These are phyloP conservation scores for Daldinia vernicosa DNA, from an alignment of 495 filamentous ascomycete genomes.

Conservation along the genomic window DNA sequence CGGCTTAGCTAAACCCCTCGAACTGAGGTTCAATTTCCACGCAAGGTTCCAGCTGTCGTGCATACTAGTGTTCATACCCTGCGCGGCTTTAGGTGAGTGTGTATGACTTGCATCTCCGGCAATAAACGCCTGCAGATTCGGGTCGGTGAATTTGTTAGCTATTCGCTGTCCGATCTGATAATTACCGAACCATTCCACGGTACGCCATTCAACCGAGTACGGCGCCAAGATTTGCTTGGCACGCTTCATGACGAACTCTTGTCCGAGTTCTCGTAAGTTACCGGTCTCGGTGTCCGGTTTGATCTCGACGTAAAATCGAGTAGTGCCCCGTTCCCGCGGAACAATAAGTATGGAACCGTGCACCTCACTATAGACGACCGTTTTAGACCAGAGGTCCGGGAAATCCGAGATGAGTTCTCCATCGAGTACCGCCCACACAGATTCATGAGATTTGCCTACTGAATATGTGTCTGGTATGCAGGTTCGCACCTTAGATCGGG, in stretches of 20 bases:
- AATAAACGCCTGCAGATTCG: constrained; percentile 68
- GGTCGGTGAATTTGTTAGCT: constrained; percentile 65
- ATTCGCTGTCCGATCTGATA: constrained; percentile 75
- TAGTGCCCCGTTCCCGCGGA: constrained; percentile 73
- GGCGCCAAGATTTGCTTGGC: constrained; percentile 71
- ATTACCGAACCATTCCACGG: constrained; percentile 67
- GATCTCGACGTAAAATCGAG: constrained; percentile 73
- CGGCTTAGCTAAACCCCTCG: constrained; percentile 64
- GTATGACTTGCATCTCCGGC: constrained; percentile 80
- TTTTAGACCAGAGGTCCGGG: constrained; percentile 76
- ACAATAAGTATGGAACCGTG: constrained; percentile 72
- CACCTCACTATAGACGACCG: constrained; percentile 65
- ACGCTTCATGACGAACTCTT: constrained; percentile 72
- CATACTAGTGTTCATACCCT: constrained; percentile 80
- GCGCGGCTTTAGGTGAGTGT: constrained; percentile 77
- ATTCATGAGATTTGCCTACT: constrained; percentile 67
- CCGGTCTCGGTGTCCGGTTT: constrained; percentile 58
- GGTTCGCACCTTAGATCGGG: constrained; percentile 63
- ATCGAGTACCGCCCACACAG: constrained; percentile 76
- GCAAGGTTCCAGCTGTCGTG: constrained; percentile 79
- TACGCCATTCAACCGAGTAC: constrained; percentile 67
- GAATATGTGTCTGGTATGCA: constrained; percentile 65
- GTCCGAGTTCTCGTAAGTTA: constrained; percentile 57
- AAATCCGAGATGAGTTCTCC: constrained; percentile 73
- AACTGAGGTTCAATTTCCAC: constrained; percentile 75